These are phyloP conservation scores for Aspergillus brunneoviolaceus DNA, from an alignment of 2,329 filamentous ascomycete species.

Conservation along the genomic window DNA sequence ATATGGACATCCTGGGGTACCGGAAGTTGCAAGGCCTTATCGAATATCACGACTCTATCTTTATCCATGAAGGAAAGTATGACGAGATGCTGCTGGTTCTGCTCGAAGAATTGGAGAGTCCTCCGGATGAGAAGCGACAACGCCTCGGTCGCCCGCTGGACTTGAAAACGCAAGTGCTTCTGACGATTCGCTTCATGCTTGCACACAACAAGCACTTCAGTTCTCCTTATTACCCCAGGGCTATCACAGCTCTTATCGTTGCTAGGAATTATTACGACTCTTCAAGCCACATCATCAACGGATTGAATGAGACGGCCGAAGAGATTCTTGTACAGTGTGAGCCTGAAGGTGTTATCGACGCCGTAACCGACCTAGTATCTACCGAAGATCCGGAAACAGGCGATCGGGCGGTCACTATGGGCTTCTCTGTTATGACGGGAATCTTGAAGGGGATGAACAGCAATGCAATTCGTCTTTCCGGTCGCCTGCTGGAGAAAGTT, in stretches of 20 bases:
- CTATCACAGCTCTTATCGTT: conserved; percentile 38
- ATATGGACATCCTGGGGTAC: conserved; percentile 44
- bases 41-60: conserved; percentile 37
- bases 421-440: conserved; percentile 30
- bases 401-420: conserved; percentile 36
- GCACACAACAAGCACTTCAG: conserved; percentile 37
- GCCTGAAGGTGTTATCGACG: conserved; percentile 14
- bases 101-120: conserved; percentile 37
- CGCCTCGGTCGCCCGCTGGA: conserved; percentile 30
- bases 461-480: conserved; percentile 16
- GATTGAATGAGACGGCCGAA: conserved; percentile 40
- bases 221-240: conserved; percentile 34
- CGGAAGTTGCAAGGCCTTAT: conserved; percentile 44
- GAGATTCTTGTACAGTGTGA: conserved; percentile 34
- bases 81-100: conserved; percentile 40
- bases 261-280: conserved; percentile 40
- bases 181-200: conserved; percentile 43
- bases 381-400: conserved; percentile 32
- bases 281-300: conserved; percentile 42
- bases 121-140: conserved; percentile 30
- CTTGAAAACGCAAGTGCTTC: conserved; percentile 44
- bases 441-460: conserved; percentile 28
- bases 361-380: conserved; percentile 10
- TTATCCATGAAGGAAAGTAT: conserved; percentile 37
- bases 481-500: conserved; percentile 26